Conservation (phyloP, 2,329 filamentous ascomycete species). For the Dryadomyces quercus-mongolicae region DNA sequence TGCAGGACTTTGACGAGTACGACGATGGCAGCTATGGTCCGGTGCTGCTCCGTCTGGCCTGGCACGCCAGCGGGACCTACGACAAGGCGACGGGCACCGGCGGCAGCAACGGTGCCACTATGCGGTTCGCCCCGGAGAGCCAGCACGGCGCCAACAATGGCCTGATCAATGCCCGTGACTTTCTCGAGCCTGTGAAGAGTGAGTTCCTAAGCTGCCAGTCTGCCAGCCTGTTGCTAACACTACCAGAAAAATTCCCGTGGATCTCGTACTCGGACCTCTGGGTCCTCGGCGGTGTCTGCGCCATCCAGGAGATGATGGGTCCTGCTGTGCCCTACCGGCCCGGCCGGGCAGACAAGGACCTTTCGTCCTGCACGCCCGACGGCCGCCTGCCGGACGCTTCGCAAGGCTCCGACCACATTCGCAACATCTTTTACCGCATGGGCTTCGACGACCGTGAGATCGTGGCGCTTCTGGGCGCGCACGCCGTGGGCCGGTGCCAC, state of each 20-base stretch:
- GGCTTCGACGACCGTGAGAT: slow-evolving; percentile 97
- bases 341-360: slow-evolving; percentile 69
- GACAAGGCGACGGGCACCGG: slow-evolving; percentile 81
- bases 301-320: slow-evolving; percentile 92
- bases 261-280: slow-evolving; percentile 94
- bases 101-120: slow-evolving; percentile 91
- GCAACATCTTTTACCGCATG: slow-evolving; percentile 92
- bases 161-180: slow-evolving; percentile 73
- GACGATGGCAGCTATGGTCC: slow-evolving; percentile 95
- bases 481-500: slow-evolving; percentile 81
- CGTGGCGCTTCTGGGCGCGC: slow-evolving; percentile 75
- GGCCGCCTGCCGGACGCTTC: slow-evolving; percentile 65
- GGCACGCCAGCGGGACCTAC: slow-evolving; percentile 89
- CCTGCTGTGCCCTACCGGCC: slow-evolving; percentile 80
- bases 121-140: slow-evolving; percentile 84
- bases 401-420: slow-evolving; percentile 70
- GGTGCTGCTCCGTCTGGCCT: slow-evolving; percentile 79
- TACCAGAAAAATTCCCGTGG: slow-evolving; percentile 69
- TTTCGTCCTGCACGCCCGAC: slow-evolving; percentile 80
- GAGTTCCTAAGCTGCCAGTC: slow-evolving; percentile 19
- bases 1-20: slow-evolving; percentile 88
- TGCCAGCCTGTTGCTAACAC: slow-evolving; percentile 9
- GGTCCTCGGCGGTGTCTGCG: slow-evolving; percentile 76
- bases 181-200: slow-evolving; percentile 86
- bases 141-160: slow-evolving; percentile 92